A percentile compares a stretch with the other conserved stretches of the same genome.
phyloP scores from a whole-genome alignment of 768 basidiomycete species.

The Lactifluus hygrophoroides region DNA sequence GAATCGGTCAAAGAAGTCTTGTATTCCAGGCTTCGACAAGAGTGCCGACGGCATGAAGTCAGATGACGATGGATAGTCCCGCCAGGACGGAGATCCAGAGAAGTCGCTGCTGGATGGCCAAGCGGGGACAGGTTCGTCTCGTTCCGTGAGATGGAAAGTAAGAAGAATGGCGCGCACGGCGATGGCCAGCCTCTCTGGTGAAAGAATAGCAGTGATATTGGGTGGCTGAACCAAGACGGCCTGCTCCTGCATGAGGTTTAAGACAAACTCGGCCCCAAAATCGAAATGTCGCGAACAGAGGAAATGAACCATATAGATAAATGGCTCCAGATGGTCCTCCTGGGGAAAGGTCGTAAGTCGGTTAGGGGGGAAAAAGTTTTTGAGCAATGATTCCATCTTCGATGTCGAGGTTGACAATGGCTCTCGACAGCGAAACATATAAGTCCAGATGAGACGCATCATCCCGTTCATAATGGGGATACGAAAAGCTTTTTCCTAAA shows the following conservation, averaged over 20 bases:
- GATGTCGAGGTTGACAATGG: conserved; percentile 69
- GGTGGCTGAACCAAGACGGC: conserved; percentile 36
- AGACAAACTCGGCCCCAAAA: conserved; percentile 70
- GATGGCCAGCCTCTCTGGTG: conserved; percentile 67
- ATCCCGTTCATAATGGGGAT: conserved; percentile 72
- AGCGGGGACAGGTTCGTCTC: conserved; percentile 55
- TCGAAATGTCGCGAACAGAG: conserved; percentile 78
- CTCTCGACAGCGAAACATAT: conserved; percentile 90
- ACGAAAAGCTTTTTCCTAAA: conserved; percentile 71
- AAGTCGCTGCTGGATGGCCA: conserved; percentile 81
- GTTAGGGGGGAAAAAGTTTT: conserved; percentile 71
- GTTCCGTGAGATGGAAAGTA: conserved; percentile 63
- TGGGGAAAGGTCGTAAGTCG: conserved; percentile 49
- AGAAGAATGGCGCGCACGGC: conserved; percentile 70
- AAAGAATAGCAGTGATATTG: conserved; percentile 36
- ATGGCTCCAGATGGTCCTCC: conserved; percentile 71
- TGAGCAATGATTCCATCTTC: conserved; percentile 67
- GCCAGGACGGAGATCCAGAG: conserved; percentile 39
- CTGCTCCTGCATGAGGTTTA: conserved; percentile 73
- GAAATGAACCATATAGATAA: conserved; percentile 75
- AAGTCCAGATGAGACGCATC: conserved; percentile 84
- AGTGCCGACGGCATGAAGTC: conserved; percentile 49
- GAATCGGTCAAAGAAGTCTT: conserved; percentile 62
- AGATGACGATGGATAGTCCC: conserved; percentile 66
- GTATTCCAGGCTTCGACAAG: conserved; percentile 55